Evolutionary conservation across 1,139 yeast genomes (phyloP).

Genomic region (Sugiyamaella japonica): DNA sequence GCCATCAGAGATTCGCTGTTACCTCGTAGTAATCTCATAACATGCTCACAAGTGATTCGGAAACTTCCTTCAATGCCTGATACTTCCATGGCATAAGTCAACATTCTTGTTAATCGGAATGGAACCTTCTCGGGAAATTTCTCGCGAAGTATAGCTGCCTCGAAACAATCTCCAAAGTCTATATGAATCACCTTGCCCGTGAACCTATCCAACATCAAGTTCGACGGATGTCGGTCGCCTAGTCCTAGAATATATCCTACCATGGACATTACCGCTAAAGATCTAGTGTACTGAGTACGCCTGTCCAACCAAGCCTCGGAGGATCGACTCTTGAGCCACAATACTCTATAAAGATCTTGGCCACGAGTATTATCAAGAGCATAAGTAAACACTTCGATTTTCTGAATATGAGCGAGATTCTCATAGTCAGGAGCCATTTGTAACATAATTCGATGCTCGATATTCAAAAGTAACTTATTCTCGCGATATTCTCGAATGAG

Average conservation of each 20-base stretch:
- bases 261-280: slow-evolving; percentile 98
- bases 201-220: slow-evolving; percentile 87
- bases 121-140: slow-evolving; percentile 99
- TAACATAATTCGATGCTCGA: slow-evolving; percentile 92
- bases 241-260: slow-evolving; percentile 94
- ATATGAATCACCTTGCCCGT: slow-evolving; percentile 96
- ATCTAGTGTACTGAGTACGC: slow-evolving; percentile 92
- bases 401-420: slow-evolving; percentile 79
- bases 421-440: slow-evolving; percentile 99
- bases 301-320: slow-evolving; percentile 98
- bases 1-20: slow-evolving; percentile 98
- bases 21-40: slow-evolving; percentile 89
- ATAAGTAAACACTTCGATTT: slow-evolving; percentile 94
- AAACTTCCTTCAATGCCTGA: slow-evolving; percentile 98
- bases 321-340: slow-evolving; percentile 94
- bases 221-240: slow-evolving; percentile 98
- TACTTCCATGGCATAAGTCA: slow-evolving; percentile 98
- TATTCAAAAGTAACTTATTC: slow-evolving; percentile 81
- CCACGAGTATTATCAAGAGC: slow-evolving; percentile 96
- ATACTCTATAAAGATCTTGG: slow-evolving; percentile 89
- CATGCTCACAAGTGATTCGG: slow-evolving; percentile 95
- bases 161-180: slow-evolving; percentile 99
- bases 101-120: slow-evolving; percentile 93
- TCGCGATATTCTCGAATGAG: slow-evolving; percentile 91
- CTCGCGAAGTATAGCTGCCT: slow-evolving; percentile 93